A percentile compares a stretch with the other conserved stretches of the same genome.
These are phyloP conservation scores for Melocanna baccifera DNA, from an alignment of 176 grass and related monocot species.

Conservation along the genomic window DNA sequence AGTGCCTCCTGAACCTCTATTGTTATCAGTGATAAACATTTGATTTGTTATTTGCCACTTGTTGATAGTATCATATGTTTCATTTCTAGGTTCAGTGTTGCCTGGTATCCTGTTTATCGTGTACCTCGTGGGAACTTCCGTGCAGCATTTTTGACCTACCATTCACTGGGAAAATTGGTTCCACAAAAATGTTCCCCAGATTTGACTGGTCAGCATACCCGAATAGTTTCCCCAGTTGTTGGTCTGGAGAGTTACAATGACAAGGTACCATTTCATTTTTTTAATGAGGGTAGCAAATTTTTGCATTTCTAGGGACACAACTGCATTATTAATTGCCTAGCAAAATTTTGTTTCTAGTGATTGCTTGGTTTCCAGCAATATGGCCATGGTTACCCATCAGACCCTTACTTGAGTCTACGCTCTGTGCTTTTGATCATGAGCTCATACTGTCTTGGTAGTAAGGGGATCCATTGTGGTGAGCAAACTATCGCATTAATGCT, in stretches of 20 bases:
- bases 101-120: constrained; percentile 79
- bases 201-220: neutral
- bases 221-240: constrained; percentile 53
- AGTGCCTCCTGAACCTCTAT: neutral
- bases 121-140: constrained; percentile 58
- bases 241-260: constrained; percentile 70
- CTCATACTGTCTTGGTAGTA: neutral
- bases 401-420: neutral
- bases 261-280: constrained; percentile 40
- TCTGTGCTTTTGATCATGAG: neutral
- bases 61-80: constrained; percentile 17
- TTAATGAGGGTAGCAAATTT: neutral
- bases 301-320: constrained; percentile 2
- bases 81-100: constrained; percentile 61
- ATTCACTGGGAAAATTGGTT: constrained; percentile 63
- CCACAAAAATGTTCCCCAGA: constrained; percentile 28
- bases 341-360: neutral
- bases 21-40: neutral
- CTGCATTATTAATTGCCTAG: neutral
- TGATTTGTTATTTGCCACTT: constrained; percentile 7
- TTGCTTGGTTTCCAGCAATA: neutral
- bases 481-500: neutral
- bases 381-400: neutral
- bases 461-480: neutral
- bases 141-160: constrained; percentile 68